Evolutionary conservation across 179 eudicot genomes (phyloP).

Genomic region (Vitellaria paradoxa): DNA sequence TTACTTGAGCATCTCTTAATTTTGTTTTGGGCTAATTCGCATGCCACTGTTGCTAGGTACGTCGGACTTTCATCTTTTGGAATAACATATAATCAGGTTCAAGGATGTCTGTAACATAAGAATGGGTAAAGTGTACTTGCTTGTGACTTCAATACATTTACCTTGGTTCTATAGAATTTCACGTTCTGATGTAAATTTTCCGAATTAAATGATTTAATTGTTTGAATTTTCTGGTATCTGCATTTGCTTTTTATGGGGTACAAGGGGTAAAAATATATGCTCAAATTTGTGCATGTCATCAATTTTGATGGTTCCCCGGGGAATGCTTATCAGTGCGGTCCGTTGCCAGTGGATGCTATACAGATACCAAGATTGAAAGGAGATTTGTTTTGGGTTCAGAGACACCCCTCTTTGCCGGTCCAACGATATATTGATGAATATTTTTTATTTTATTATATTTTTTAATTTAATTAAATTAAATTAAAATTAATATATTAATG

Average conservation of each 20-base stretch:
- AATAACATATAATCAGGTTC: slow-evolving; percentile 46
- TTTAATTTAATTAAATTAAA: too few species aligned
- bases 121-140: not conserved
- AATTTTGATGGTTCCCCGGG: too few species aligned
- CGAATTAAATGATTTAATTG: not conserved
- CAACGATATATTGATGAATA: too few species aligned
- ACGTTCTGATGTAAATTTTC: not conserved
- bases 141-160: not conserved
- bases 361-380: too few species aligned
- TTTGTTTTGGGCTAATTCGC: slow-evolving; percentile 7
- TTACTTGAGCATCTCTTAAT: not conserved
- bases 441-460: too few species aligned
- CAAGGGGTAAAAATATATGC: too few species aligned
- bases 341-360: too few species aligned
- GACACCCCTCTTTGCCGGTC: too few species aligned
- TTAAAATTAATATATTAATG: too few species aligned
- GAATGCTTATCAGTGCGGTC: too few species aligned
- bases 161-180: not conserved
- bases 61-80: slow-evolving; percentile 93
- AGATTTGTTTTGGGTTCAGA: too few species aligned
- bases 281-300: too few species aligned
- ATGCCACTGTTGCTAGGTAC: slow-evolving; percentile 43
- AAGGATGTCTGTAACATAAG: not conserved
- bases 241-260: not conserved
- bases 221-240: not conserved